Base-by-base conservation (phyloP, 768 basidiomycete genomes). In the Pisolithus orientalis region DNA sequence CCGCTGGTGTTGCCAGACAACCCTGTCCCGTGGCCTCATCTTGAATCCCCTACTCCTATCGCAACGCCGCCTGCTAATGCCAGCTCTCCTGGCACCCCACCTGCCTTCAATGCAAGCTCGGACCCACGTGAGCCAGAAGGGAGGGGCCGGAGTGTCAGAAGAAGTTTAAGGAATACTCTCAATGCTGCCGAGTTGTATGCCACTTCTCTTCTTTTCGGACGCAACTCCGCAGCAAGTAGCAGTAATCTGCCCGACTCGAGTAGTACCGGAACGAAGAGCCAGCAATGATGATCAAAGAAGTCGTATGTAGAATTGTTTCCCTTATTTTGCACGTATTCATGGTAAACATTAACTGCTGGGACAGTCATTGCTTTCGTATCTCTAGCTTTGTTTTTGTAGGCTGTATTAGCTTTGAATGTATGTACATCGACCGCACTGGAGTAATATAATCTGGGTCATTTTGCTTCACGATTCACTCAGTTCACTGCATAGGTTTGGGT, bases 121-220 rank as follows among this genome's bases (percentile, higher is more conserved):
- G 68, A 63, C 32, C 62, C 51, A 52, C 70, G 60, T 50, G 68
- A 60, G 43, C 68, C 66, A 31, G 81, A 77, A 53, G 72, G 65
- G 39, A 70, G 81, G 52, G 82, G 81, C 27, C 69, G 84, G 57
- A 83, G 78, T 58, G 82, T 83, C 37, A 85, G 79, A 65, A 74
- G 82, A 55, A 83, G 79, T 57, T 58, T 88, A 47, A 77, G 87
- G 46, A 86, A 78, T 53, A 87, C 85, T 13, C 65, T 89, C 43
- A 80, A 75, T 51, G 82, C 79, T 34, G 86, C 87, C 10, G 86
- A 88, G 60, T 80, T 84, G 50, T 84, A 84, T 61, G 82, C 84
- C 5, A 80, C 73, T 54, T 74, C 80, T 5, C 76, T 87, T 54
- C 67, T 85, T 34, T 86, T 87, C 53, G 83, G 84, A n/a, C 75